Evolutionary conservation across 257 asterid genomes (phyloP), one percentile per base, ranked within the genome.

Genomic region (Euphrasia confusa): DNA sequence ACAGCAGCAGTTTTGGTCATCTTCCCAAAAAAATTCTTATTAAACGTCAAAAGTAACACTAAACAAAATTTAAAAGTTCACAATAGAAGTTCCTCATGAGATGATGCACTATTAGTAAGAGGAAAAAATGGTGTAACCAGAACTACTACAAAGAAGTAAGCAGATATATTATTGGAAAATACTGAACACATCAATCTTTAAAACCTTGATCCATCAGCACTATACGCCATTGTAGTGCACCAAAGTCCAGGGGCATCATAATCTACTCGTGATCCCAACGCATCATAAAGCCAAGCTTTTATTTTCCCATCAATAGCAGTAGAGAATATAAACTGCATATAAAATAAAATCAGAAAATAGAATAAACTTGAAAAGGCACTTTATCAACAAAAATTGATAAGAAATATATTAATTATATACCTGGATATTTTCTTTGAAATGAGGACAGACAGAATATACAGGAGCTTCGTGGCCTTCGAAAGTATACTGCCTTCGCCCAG

Each of bases 391-490:
- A 26, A 37, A 37, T 2, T 1, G 10, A 8, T 8, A 37, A 37
- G 48, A 52, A 15, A 18, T 45, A 58, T 39, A 52, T 28, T 50
- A 54, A 60, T 58, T 47, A 58, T 42, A 10, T 58, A 77, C 86
- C 79, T 80, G 83, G 72, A 80, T 77, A 72, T 75, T 77, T 67
- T 77, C 85, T 77, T 80, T 75, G 58, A 68, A 71, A 52, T 92
- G 97, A 69, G 97, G 97, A 69, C 97, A 92, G 62, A 92, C 96
- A 54, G 99, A 92, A 81, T 86, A 89, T 32, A 92, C 99, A 62
- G 97, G 99, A 75, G 97, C 95, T 76, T 86, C 99, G 70, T 92
- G 97, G 60, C 97, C 99, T 78, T 92, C 97, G 67, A 92, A 92
- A 13, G 76, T 84, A 68, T 86, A 74, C 66, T 71, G 82, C 65